These are phyloP conservation scores for Pleurotus citrinopileatus DNA, from an alignment of 768 basidiomycete species.

Conservation along the genomic window DNA sequence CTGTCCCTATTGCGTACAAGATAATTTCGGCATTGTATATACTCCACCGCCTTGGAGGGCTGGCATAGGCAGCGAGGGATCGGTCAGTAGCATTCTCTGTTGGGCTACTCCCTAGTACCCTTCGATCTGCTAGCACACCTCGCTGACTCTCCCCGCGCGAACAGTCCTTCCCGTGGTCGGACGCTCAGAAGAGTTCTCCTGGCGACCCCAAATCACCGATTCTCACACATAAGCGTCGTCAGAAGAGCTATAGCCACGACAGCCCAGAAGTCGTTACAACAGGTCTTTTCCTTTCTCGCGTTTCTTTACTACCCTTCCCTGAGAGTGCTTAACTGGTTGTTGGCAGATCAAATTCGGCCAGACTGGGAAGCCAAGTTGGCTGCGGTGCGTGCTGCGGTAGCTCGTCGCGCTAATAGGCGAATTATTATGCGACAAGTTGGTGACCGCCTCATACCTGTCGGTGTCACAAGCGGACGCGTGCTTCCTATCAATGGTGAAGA, in stretches of 20 bases:
- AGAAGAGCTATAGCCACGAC: constrained; percentile 86
- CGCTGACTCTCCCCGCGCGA: constrained; percentile 28
- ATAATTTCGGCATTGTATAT: constrained; percentile 95
- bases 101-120: constrained; percentile 9
- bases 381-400: constrained; percentile 90
- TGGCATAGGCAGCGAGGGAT: constrained; percentile 74
- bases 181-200: constrained; percentile 42
- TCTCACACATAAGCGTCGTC: constrained; percentile 65
- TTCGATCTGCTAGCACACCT: not conserved
- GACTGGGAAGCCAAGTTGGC: constrained; percentile 98
- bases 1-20: constrained; percentile 97
- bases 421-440: constrained; percentile 99
- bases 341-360: constrained; percentile 88
- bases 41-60: constrained; percentile 76
- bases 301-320: not conserved
- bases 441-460: constrained; percentile 94
- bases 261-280: constrained; percentile 90
- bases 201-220: constrained; percentile 36
- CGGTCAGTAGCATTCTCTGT: constrained; percentile 41
- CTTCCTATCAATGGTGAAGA: constrained; percentile 66
- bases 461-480: constrained; percentile 87
- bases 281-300: constrained; percentile 41
- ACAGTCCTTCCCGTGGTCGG: constrained; percentile 37
- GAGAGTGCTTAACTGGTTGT: constrained; percentile 6
- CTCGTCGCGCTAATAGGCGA: constrained; percentile 91